Base-by-base conservation (phyloP, 192 early-diverging fungal genomes). In the Umbelopsis vinacea region DNA sequence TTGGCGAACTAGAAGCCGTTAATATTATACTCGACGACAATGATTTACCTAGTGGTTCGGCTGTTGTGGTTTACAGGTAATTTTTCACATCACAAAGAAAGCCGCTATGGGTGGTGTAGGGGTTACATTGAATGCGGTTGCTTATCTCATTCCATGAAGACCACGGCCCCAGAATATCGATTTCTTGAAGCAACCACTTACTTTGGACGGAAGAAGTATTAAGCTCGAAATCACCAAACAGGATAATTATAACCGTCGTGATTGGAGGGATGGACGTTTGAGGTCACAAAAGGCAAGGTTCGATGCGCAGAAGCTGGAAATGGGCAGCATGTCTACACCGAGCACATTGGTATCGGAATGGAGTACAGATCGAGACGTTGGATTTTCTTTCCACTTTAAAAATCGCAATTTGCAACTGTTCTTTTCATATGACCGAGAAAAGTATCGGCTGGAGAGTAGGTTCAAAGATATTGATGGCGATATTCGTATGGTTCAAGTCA, bases 391-490 rank as follows among this genome's bases (percentile, higher is more conserved):
- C 6, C 46, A 77, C 19, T 83, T 73, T 19, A 46, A 77, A 14
- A 52, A 26, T 23, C 70, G 76, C 17, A 76, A 54, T 3, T 33
- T 77, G 10, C 23, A 68, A 15, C 50, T 84, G 3, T 47, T 63
- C 35, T 84, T 84, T 52, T 21, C 54, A 40, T 45, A 77, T 46
- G 19, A 72, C 11, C 26, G 46, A 8, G n/a, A 43, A 17, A 33
- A 63, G 0, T 76, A 78, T 22, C 55, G 67, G 35, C 6, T 82
- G 46, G 83, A 84, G 46, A 55, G 57, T 22, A 70, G 55, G 37
- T 84, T 84, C 26, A 79, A 84, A 43, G 72, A 79, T 60, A 46
- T 84, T 0, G 46, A 54, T 12, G 75, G 63, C 0, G 74, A 75
- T 19, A 57, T 71, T 1, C 38, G 57, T 11, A 43, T 81, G 0